Evolutionary conservation across 257 asterid species (phyloP).

Genomic region (Hygrophila difformis): DNA sequence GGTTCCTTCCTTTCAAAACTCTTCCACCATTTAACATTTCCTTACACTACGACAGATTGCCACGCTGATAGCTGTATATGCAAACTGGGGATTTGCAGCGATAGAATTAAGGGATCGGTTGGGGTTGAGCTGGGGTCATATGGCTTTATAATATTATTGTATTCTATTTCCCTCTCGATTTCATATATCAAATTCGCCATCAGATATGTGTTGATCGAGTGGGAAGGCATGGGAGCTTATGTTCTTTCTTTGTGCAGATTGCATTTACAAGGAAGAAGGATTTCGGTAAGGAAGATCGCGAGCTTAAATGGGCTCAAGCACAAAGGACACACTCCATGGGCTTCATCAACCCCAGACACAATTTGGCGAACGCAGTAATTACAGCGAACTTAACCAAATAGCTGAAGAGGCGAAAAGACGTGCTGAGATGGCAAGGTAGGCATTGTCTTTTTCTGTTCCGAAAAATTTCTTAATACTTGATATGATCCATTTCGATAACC

Average conservation of each 20-base stretch:
- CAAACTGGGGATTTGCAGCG: conserved; percentile 94
- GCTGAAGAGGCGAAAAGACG: conserved; percentile 98
- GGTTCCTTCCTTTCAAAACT: neutral
- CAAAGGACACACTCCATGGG: conserved; percentile 96
- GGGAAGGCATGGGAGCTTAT: conserved; percentile 98
- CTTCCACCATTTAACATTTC: neutral
- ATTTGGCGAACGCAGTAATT: conserved; percentile 56
- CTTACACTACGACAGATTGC: conserved; percentile 47
- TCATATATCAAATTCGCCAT: conserved; percentile 68
- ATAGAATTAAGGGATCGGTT: conserved; percentile 96
- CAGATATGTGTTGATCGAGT: conserved; percentile 76
- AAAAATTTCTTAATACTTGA: too few relatives aligned
- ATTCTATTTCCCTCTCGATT: conserved; percentile 76
- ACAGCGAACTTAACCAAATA: conserved; percentile 85
- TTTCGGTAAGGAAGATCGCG: conserved; percentile 97
- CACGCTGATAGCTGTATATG: conserved; percentile 87
- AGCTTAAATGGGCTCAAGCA: conserved; percentile 95
- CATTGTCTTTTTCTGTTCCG: neutral
- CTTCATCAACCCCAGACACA: conserved; percentile 88
- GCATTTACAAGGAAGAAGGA: conserved; percentile 96
- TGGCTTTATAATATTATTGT: conserved; percentile 89
- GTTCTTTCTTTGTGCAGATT: conserved; percentile 33
- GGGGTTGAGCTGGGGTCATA: conserved; percentile 99
- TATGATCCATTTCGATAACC: too few relatives aligned
- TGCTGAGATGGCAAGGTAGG: conserved; percentile 93